Evolutionary conservation across 139 green algal genomes (phyloP).

Genomic region (Pleodorina starrii): DNA sequence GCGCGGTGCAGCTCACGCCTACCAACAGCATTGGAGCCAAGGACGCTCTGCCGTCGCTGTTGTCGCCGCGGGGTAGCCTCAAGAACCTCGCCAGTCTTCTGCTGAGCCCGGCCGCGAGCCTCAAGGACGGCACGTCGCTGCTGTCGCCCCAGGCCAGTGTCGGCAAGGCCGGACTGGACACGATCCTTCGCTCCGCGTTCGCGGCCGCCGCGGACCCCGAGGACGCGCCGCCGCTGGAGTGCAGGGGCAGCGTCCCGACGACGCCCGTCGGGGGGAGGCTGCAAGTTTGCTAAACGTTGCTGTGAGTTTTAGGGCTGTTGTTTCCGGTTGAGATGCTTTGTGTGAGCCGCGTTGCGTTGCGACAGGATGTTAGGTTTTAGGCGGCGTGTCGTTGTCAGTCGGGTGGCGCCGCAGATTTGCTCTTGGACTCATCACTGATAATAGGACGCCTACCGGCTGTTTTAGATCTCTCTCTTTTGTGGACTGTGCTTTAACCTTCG

Average conservation of each 20-base stretch:
- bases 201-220: not conserved
- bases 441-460: too few species aligned
- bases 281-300: constrained; percentile 1
- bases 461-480: too few species aligned
- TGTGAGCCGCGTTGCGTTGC: too few species aligned
- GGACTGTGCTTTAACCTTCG: too few species aligned
- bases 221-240: not conserved
- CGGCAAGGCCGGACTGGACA: not conserved
- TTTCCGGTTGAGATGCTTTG: too few species aligned
- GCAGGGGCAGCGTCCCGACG: not conserved
- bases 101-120: constrained; percentile 1
- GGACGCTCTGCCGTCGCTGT: not conserved
- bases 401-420: too few species aligned
- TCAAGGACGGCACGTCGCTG: not conserved
- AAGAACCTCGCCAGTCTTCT: not conserved
- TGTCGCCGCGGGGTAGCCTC: not conserved
- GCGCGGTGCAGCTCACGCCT: not conserved
- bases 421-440: too few species aligned
- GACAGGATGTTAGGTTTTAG: too few species aligned
- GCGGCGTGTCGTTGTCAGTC: too few species aligned
- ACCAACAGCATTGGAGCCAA: not conserved
- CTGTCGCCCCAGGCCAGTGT: not conserved
- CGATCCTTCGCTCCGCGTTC: not conserved
- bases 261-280: not conserved
- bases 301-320: too few species aligned